Base-by-base conservation (phyloP, 495 filamentous ascomycete genomes). In the Neurospora tetrasperma region DNA sequence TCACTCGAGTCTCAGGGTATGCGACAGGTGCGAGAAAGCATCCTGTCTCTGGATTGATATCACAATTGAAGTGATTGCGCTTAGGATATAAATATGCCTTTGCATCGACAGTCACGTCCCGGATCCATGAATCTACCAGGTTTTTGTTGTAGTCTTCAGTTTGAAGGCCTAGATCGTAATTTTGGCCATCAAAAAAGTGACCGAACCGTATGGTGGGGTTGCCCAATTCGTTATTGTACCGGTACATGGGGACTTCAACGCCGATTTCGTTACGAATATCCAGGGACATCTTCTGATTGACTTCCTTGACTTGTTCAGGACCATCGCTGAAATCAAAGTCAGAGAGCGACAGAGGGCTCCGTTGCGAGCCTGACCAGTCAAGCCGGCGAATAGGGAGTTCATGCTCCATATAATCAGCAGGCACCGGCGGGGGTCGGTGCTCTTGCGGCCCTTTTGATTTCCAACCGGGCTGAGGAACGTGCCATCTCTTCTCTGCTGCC, bases 1-100 rank as follows among this genome's bases (percentile, higher is more conserved):
- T 20, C 12, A 43, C 59, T 31, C 76, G 27, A 38, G 80, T 82
- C 0, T 75, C 71, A 2, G 78, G 75, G 18, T 79, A 71, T 3
- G 62, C 16, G 5, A 81, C 41, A 0, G 81, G 81, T 7, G 71
- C 40, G 39, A 82, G 39, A 27, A 83, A 74, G 20, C 9, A 4
- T 20, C 83, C 82, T 0, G 75, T 81, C 16, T 66, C 7, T 2
- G 83, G 73, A 69, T 84, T 71, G 18, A 85, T 72, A 23, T 82
- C 83, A 35, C 76, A 77, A 1, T 54, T 43, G 48, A 75, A 79
- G 20, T 83, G 79, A 4, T 73, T 42, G 4, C 43, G 35, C 12
- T 71, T 42, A 1, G 69, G 68, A 27, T 71, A 35, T 35, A 81
- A 78, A 9, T 70, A 23, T 3, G 70, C 74, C 20, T 35, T 18